Percentiles rank a stretch among this genome's conserved stretches.
phyloP scores from a whole-genome alignment of 2,329 filamentous ascomycete genomes.

The Microascus cirrosus region DNA sequence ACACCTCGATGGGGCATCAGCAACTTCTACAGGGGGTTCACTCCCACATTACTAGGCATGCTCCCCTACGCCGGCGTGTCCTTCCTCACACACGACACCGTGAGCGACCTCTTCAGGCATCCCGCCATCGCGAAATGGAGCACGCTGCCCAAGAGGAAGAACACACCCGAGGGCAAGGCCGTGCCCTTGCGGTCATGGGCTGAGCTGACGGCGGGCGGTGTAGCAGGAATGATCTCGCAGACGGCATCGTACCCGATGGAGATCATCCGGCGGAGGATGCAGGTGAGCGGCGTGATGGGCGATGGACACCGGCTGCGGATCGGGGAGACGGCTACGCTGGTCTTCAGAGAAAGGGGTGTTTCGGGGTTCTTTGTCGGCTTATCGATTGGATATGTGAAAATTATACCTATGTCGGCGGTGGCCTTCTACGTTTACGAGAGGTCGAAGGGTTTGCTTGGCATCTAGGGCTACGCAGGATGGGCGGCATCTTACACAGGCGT shows the following conservation, averaged over 20 bases:
- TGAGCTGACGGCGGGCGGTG: conserved; percentile 71
- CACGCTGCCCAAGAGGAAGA: conserved; percentile 51
- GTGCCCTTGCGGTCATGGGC: conserved; percentile 74
- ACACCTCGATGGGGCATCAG: conserved; percentile 56
- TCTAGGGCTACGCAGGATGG: conserved; percentile 25
- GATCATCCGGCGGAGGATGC: conserved; percentile 86
- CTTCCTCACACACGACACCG: conserved; percentile 88
- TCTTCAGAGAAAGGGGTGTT: conserved; percentile 64
- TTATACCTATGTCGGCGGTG: conserved; percentile 76
- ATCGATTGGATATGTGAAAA: conserved; percentile 90
- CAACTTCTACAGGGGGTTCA: conserved; percentile 95
- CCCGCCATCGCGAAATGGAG: conserved; percentile 60
- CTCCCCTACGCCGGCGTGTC: conserved; percentile 92
- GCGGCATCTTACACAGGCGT: not conserved
- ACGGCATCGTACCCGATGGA: conserved; percentile 90
- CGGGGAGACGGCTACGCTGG: conserved; percentile 63
- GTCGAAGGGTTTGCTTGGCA: conserved; percentile 51
- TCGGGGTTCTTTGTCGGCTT: conserved; percentile 86
- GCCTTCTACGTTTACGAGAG: conserved; percentile 58
- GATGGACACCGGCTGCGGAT: conserved; percentile 74
- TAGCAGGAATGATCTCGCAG: conserved; percentile 82
- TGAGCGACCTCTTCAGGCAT: conserved; percentile 70
- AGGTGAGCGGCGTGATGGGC: conserved; percentile 88
- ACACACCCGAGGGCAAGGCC: conserved; percentile 45
- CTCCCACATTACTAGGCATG: conserved; percentile 86